Base-by-base conservation (phyloP, 192 early-diverging fungal species). In the Obelidium mucronatum region DNA sequence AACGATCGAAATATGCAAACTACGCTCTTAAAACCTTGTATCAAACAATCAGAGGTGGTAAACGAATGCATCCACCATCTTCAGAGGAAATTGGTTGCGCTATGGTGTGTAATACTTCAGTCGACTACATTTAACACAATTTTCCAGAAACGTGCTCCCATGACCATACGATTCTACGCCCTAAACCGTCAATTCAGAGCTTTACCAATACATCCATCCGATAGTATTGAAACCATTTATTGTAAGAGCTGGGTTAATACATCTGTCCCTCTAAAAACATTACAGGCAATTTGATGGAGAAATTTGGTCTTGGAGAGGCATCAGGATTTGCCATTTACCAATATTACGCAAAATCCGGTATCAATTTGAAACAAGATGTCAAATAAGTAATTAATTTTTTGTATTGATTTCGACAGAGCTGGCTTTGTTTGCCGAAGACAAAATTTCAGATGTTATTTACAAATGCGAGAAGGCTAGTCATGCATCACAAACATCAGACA, bases 291-390 rank as follows among this genome's bases (percentile, higher is more conserved):
- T 37, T 84, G 22, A 77, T 81, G 52, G 81, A 85, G 19, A 81
- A 76, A 44, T 73, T 85, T 48, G 82, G 82, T 52, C 59, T 85
- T 40, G 40, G 30, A 5, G 59, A 52, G 36, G 71, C 76, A 4
- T 31, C 58, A 37, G 84, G 84, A 2, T 85, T 85, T 75, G 76
- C 81, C 34, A 85, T 85, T 35, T 85, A 75, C 40, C 80, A 84
- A 53, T 76, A 79, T 39, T 84, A 62, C 56, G 76, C 59, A 17
- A 60, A 48, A 44, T 39, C 59, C 56, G 78, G 78, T 79, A 67
- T n/a, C 51, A 48, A 42, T 68, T 68, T 68, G 48, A n/a, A n/a
- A 60, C 17, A 13, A n/a, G n/a, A n/a, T n/a, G n/a, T 15, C 55
- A 69, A 28, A 22, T 60, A 69, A 33, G n/a, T n/a, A n/a, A 44